Conservation (phyloP, 2,329 filamentous ascomycete genomes). For the Monosporascus sp. region DNA sequence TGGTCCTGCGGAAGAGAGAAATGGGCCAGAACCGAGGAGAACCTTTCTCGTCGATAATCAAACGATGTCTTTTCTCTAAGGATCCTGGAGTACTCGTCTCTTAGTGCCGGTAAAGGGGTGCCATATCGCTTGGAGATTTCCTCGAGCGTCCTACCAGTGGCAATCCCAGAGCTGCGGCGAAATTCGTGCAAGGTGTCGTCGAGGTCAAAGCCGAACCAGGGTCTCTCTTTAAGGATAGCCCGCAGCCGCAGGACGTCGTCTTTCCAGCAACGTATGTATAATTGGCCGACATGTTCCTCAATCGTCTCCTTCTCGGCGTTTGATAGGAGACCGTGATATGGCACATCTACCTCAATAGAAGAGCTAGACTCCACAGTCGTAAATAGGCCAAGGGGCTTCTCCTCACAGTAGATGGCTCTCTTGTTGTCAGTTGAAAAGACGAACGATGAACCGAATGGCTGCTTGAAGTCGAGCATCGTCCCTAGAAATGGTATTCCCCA, state of each 20-base stretch:
- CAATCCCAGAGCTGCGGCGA: constrained; percentile 32
- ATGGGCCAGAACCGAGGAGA: constrained; percentile 27
- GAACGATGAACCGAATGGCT: not conserved
- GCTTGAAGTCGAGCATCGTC: not conserved
- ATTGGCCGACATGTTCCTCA: not conserved
- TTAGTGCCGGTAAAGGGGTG: constrained; percentile 9
- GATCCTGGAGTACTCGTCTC: constrained; percentile 26
- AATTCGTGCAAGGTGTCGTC: constrained; percentile 45
- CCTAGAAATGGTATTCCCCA: not conserved
- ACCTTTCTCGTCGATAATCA: constrained; percentile 37
- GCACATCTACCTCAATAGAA: not conserved
- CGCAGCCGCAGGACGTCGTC: constrained; percentile 2
- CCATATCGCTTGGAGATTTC: constrained; percentile 19
- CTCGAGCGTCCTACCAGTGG: constrained; percentile 28
- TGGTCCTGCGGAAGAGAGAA: constrained; percentile 14
- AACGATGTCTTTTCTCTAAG: constrained; percentile 30
- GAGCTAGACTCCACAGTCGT: too few species aligned
- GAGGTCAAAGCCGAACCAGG: constrained; percentile 42
- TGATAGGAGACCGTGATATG: not conserved
- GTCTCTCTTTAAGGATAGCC: constrained; percentile 12
- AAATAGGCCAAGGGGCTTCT: too few species aligned
- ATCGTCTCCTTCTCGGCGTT: constrained; percentile 1
- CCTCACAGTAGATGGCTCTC: too few species aligned
- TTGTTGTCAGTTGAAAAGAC: not conserved
- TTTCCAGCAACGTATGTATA: not conserved